phyloP scores from a whole-genome alignment of 305 asterid genomes.

The Salvia sclarea region DNA sequence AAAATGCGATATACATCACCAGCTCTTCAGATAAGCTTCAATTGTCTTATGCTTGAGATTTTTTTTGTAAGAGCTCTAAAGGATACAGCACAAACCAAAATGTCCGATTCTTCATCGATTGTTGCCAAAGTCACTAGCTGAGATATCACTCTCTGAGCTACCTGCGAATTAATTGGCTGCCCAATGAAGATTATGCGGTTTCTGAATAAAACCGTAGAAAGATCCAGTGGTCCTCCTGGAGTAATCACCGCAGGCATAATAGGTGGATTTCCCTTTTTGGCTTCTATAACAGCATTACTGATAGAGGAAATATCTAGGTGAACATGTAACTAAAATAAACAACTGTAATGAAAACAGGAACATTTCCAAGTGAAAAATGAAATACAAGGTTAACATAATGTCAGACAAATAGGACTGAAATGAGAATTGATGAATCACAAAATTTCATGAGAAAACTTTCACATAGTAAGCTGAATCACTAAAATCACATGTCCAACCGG shows the following conservation, averaged over 20 bases:
- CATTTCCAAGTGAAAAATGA: slow-evolving; percentile 6
- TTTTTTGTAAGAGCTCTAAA: not conserved
- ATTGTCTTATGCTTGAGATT: slow-evolving; percentile 15
- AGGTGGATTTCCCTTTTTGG: slow-evolving; percentile 82
- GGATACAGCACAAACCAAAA: slow-evolving; percentile 50
- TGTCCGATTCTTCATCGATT: slow-evolving; percentile 87
- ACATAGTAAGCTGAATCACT: not conserved
- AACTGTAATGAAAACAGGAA: slow-evolving; percentile 1
- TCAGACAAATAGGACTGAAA: slow-evolving; percentile 12
- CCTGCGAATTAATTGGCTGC: slow-evolving; percentile 72
- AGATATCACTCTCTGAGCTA: slow-evolving; percentile 91
- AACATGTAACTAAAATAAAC: slow-evolving; percentile 19
- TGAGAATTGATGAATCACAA: slow-evolving; percentile 4
- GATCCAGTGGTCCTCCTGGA: slow-evolving; percentile 90
- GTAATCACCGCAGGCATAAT: slow-evolving; percentile 92
- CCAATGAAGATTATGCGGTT: slow-evolving; percentile 92
- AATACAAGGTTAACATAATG: not conserved
- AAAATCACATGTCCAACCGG: not conserved
- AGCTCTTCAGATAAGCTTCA: slow-evolving; percentile 19
- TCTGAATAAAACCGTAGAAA: slow-evolving; percentile 83
- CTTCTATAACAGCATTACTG: slow-evolving; percentile 74
- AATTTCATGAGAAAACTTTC: not conserved
- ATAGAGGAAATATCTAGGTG: slow-evolving; percentile 21
- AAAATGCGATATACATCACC: slow-evolving; percentile 15
- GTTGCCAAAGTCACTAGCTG: slow-evolving; percentile 94